Evolutionary conservation across 371 early-diverging fungal genomes (phyloP).

Genomic region (Mucor ambiguus): DNA sequence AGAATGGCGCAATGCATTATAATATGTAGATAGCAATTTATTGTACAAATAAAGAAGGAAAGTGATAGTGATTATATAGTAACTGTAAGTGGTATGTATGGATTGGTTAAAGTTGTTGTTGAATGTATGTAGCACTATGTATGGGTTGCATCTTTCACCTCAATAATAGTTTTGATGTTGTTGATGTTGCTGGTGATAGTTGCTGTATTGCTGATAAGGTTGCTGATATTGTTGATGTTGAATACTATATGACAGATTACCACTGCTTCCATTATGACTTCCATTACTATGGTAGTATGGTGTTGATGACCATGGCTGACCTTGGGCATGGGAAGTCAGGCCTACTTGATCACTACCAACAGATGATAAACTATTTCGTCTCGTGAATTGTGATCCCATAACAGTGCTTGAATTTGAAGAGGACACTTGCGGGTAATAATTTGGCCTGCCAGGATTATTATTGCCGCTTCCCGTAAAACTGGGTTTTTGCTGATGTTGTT

Average conservation of each 20-base stretch:
- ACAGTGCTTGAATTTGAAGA: neutral
- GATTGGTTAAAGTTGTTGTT: neutral
- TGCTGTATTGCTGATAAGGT: neutral
- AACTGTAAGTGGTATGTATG: neutral
- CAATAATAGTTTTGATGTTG: conserved; percentile 2
- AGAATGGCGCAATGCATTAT: neutral
- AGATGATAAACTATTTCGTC: conserved; percentile 31
- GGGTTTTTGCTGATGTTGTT: neutral
- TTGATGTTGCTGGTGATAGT: neutral
- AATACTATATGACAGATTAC: conserved; percentile 5
- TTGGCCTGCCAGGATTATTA: conserved; percentile 4
- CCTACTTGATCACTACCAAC: conserved; percentile 30
- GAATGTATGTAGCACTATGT: neutral
- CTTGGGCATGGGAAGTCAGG: conserved; percentile 27
- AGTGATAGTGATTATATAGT: neutral
- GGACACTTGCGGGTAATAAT: conserved; percentile 13
- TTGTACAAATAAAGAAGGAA: neutral
- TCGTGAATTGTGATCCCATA: conserved; percentile 12
- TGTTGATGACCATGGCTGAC: conserved; percentile 21
- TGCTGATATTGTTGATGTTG: conserved; percentile 16
- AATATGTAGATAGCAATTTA: neutral
- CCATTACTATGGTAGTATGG: conserved; percentile 4
- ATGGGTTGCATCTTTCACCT: neutral
- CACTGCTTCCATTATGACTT: neutral
- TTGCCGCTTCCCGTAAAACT: neutral